Evolutionary conservation across 2,329 filamentous ascomycete genomes (phyloP).

Genomic region (Tolypocladium pustulatum): DNA sequence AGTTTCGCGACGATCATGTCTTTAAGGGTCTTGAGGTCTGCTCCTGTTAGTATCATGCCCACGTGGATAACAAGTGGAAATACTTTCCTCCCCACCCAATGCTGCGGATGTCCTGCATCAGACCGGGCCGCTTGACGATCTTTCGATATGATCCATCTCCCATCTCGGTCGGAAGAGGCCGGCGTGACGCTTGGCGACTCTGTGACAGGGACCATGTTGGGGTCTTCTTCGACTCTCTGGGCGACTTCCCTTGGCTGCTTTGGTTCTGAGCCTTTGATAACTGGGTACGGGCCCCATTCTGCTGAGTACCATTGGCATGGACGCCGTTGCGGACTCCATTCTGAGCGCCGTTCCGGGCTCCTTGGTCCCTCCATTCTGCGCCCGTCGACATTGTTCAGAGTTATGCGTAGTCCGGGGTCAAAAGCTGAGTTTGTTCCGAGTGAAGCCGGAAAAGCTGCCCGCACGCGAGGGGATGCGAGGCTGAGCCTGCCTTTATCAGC

Average conservation of each 20-base stretch:
- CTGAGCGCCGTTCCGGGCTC: not conserved
- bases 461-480: not conserved
- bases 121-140: slow-evolving; percentile 35
- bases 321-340: slow-evolving; percentile 11
- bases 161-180: slow-evolving; percentile 52
- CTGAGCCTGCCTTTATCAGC: not conserved
- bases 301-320: slow-evolving; percentile 7
- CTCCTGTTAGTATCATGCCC: slow-evolving; percentile 11
- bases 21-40: slow-evolving; percentile 52
- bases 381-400: not conserved
- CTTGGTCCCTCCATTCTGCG: not conserved
- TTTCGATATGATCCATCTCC: slow-evolving; percentile 51
- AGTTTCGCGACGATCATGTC: slow-evolving; percentile 51
- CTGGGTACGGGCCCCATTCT: slow-evolving; percentile 5
- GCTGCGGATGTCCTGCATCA: slow-evolving; percentile 46
- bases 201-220: slow-evolving; percentile 15
- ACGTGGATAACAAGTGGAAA: not conserved
- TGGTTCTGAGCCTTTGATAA: not conserved
- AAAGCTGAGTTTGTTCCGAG: not conserved
- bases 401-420: not conserved
- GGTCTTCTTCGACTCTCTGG: slow-evolving; percentile 2
- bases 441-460: not conserved
- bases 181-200: slow-evolving; percentile 35
- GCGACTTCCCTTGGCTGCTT: not conserved
- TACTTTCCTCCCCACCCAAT: slow-evolving; percentile 35